Evolutionary conservation across 192 early-diverging fungal genomes (phyloP), one percentile per base, ranked within the genome.

Genomic region (Podila horticola): DNA sequence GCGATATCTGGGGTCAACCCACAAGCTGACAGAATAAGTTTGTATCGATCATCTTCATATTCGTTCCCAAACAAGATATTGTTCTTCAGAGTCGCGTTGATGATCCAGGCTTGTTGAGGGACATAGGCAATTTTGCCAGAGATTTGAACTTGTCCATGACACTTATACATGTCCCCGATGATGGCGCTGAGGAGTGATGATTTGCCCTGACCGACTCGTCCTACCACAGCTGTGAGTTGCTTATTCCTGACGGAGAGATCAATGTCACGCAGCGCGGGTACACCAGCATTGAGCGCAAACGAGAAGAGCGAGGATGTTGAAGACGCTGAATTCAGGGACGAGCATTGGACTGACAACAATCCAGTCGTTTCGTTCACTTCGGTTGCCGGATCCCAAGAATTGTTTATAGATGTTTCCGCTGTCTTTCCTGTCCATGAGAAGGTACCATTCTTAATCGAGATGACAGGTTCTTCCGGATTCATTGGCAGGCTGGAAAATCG

Each of bases 91-190:
- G 94, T 95, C 3, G 90, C 91, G 69, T 99, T 99, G 92, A 95
- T 93, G 58, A 99, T 94, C 97, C 97, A 99, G 3, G 98, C 89
- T 66, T 73, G 97, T 92, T 69, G 97, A 92, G 51, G 92, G 88
- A 38, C 93, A 83, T 94, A 95, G 5, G 94, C 93, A 24, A 94
- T 75, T n/a, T 67, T 66, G n/a, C 87, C 88, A 24, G 89, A 85
- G 13, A 98, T 68, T 19, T 69, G 75, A 6, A 96, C 92, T 8
- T 86, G 75, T 29, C 94, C 95, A 1, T 57, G 28, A 4, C 85
- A 26, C 57, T 86, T 89, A 69, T 92, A 89, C 95, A 97, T 97
- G 70, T 99, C 97, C 26, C 94, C 95, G 9, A 98, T 85, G 19
- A 97, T 72, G 64, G 79, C 71, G 19, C 68, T 72, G 8, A 85